Evolutionary conservation across 2,329 filamentous ascomycete genomes (phyloP).

Genomic region (Phoma sp.): DNA sequence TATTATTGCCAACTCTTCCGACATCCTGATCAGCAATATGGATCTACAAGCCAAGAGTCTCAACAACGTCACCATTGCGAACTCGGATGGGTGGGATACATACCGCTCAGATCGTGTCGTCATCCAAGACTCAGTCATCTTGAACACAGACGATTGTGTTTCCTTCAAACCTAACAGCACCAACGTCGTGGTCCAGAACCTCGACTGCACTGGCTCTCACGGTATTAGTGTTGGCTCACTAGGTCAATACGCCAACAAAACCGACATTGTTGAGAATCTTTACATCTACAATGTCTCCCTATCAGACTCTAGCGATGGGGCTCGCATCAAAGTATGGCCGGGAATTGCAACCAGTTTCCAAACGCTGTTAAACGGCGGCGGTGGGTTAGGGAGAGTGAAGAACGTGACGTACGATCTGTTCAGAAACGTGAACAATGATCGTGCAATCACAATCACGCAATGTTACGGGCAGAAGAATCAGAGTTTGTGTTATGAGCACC

Average conservation of each 20-base stretch:
- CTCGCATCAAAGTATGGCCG: constrained; percentile 74
- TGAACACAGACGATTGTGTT: constrained; percentile 65
- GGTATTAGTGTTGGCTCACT: constrained; percentile 72
- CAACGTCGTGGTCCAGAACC: constrained; percentile 67
- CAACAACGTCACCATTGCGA: neutral
- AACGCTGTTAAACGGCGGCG: constrained; percentile 55
- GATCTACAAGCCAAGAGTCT: constrained; percentile 3
- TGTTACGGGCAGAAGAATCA: constrained; percentile 66
- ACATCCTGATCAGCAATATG: constrained; percentile 41
- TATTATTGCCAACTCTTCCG: constrained; percentile 56
- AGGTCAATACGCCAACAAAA: constrained; percentile 66
- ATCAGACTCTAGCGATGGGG: constrained; percentile 59
- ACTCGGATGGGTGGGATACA: constrained; percentile 57
- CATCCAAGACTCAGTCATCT: constrained; percentile 66
- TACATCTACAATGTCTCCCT: constrained; percentile 52
- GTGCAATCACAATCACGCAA: constrained; percentile 64
- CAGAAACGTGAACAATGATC: constrained; percentile 64
- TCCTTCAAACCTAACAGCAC: constrained; percentile 72
- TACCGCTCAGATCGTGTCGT: constrained; percentile 64
- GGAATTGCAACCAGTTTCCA: constrained; percentile 51
- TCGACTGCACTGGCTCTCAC: constrained; percentile 69
- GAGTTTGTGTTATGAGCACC: constrained; percentile 61
- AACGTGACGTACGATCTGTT: constrained; percentile 70
- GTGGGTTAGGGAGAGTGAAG: constrained; percentile 63
- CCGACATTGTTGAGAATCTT: constrained; percentile 70